phyloP scores from a whole-genome alignment of 2,329 filamentous ascomycete species.

The Colletotrichum simmondsii region DNA sequence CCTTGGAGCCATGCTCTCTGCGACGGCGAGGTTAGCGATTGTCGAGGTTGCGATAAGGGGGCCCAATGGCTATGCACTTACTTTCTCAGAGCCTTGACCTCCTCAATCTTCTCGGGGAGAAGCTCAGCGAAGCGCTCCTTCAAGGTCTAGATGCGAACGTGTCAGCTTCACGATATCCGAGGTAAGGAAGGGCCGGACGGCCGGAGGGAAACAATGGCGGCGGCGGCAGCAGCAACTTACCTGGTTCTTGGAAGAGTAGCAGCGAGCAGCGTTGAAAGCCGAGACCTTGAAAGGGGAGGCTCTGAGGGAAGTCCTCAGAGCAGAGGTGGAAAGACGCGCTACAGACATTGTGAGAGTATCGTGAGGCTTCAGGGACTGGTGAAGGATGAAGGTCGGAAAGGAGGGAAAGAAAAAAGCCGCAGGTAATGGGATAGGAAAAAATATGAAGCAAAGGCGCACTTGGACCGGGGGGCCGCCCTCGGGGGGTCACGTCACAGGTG shows the following conservation, averaged over 20 bases:
- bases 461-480: conserved; percentile 27
- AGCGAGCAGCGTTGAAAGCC: conserved; percentile 85
- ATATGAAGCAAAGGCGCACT: conserved; percentile 32
- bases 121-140: conserved; percentile 99
- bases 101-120: conserved; percentile 95
- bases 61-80: conserved; percentile 58
- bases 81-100: conserved; percentile 99
- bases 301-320: conserved; percentile 81
- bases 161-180: conserved; percentile 38
- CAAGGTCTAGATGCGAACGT: conserved; percentile 72
- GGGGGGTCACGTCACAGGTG: conserved; percentile 34
- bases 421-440: conserved; percentile 35
- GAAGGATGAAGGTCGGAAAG: conserved; percentile 42
- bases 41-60: conserved; percentile 21
- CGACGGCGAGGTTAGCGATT: conserved; percentile 35
- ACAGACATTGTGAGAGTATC: conserved; percentile 75
- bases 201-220: not conserved
- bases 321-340: conserved; percentile 82
- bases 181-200: conserved; percentile 36
- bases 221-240: conserved; percentile 58
- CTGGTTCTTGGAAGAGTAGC: conserved; percentile 93
- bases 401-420: conserved; percentile 40
- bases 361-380: conserved; percentile 37
- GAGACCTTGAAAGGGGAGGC: conserved; percentile 74
- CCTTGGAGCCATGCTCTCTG: conserved; percentile 94